These are phyloP conservation scores for Corinectria fuckeliana DNA, from an alignment of 2,329 filamentous ascomycete species.

Conservation along the genomic window DNA sequence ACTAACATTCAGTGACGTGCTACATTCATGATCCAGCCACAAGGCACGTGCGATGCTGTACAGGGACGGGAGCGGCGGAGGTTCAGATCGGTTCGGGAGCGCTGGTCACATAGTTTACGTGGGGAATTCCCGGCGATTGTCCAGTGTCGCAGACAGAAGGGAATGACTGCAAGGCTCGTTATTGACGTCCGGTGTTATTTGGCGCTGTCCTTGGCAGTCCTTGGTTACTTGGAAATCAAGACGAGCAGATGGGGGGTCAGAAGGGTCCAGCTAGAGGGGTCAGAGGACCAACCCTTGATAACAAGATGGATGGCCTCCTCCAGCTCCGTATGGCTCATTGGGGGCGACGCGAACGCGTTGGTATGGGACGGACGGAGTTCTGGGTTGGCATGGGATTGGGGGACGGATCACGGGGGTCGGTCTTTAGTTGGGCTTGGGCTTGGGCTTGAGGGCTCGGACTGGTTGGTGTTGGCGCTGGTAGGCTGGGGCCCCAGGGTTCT, in stretches of 20 bases:
- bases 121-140: slow-evolving; percentile 26
- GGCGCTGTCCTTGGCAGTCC: neutral
- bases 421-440: slow-evolving; percentile 20
- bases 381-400: slow-evolving; percentile 20
- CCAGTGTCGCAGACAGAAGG: slow-evolving; percentile 10
- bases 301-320: slow-evolving; percentile 18
- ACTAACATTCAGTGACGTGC: neutral
- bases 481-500: slow-evolving; percentile 5
- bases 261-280: slow-evolving; percentile 27
- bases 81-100: slow-evolving; percentile 10
- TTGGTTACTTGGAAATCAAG: neutral
- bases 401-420: slow-evolving; percentile 30
- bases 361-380: slow-evolving; percentile 8
- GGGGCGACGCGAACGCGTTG: slow-evolving; percentile 27
- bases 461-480: slow-evolving; percentile 17
- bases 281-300: slow-evolving; percentile 22
- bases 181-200: neutral
- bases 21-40: neutral
- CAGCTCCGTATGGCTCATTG: slow-evolving; percentile 21
- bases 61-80: neutral
- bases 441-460: slow-evolving; percentile 18
- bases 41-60: neutral
- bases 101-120: slow-evolving; percentile 16
- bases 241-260: slow-evolving; percentile 25
- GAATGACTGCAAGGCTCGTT: neutral